Evolutionary conservation across 345 rosid genomes (phyloP), one percentile per base, ranked within the genome.

Genomic region (Ceriops zippeliana): DNA sequence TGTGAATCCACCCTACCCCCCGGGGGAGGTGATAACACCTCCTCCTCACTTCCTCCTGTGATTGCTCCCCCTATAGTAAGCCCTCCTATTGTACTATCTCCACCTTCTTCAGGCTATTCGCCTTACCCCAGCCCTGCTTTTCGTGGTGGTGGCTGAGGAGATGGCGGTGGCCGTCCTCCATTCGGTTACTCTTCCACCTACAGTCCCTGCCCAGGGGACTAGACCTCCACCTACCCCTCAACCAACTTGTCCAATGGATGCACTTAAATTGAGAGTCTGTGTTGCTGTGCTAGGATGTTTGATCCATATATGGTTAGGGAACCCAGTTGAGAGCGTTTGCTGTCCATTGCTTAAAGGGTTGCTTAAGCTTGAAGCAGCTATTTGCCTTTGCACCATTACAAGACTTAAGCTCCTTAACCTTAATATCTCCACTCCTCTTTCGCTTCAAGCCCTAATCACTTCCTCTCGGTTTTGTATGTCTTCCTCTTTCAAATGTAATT

Each of bases 61-160:
- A 61, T 83, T 57, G 49, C 70, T 19, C 84, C 83, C 67, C 88
- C 88, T 30, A 66, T 82, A 5, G 70, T 71, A 57, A 57, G 71
- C 47, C 84, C 84, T 66, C 81, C 84, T 21, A 84, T 85, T 0
- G 83, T 70, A 53, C 37, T 75, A 35, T 86, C 87, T 19, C 86
- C 92, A 31, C 87, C 90, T 62, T 70, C 83, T 28, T 65, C 86
- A n/a, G 63, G 73, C 11, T 81, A 78, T 73, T 88, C 87, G 47
- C 90, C 92, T 3, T 69, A 74, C 71, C 37, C 68, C 0, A 73
- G 74, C 17, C 74, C 83, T 15, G 85, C 82, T 62, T 72, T 78
- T 5, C 59, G 80, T 0, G 70, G 75, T 4, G 61, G 66, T 3
- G 58, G 82, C 0, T 73, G 68, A 0, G 70, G 67, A 1, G 76